These are phyloP conservation scores for Scopulariopsis brevicaulis DNA, from an alignment of 2,329 filamentous ascomycete species.

Conservation along the genomic window DNA sequence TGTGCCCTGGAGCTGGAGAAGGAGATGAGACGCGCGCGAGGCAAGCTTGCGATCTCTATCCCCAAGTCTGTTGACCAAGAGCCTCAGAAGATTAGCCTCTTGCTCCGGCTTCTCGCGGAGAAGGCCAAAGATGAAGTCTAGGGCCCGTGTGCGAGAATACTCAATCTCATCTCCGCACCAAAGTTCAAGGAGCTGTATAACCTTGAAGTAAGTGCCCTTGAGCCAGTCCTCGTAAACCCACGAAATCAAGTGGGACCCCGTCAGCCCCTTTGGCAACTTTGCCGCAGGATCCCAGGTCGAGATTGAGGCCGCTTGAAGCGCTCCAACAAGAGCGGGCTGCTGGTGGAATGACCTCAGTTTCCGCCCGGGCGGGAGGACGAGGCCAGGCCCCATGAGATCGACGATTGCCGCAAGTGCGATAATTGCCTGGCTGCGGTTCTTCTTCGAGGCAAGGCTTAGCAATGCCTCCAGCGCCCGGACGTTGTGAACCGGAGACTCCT, in stretches of 20 bases:
- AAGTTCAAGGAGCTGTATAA: slow-evolving; percentile 79
- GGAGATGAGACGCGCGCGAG: slow-evolving; percentile 81
- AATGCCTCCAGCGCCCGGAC: slow-evolving; percentile 80
- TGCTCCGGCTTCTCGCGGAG: slow-evolving; percentile 95
- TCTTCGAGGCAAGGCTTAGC: slow-evolving; percentile 75
- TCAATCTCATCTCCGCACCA: slow-evolving; percentile 96
- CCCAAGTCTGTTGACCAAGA: slow-evolving; percentile 93
- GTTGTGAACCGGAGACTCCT: slow-evolving; percentile 93
- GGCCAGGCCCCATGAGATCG: slow-evolving; percentile 84
- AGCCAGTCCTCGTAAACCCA: slow-evolving; percentile 96
- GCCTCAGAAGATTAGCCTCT: slow-evolving; percentile 80
- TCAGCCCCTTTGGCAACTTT: slow-evolving; percentile 60
- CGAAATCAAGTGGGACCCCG: slow-evolving; percentile 65
- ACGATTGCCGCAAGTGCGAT: slow-evolving; percentile 88
- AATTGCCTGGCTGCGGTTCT: slow-evolving; percentile 84
- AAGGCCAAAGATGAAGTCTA: slow-evolving; percentile 86
- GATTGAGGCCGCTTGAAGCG: slow-evolving; percentile 49
- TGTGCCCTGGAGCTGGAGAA: slow-evolving; percentile 80
- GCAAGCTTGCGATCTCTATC: slow-evolving; percentile 94
- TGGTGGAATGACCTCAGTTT: slow-evolving; percentile 69
- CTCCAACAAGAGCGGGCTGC: slow-evolving; percentile 65
- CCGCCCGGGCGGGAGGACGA: slow-evolving; percentile 70
- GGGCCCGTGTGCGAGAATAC: slow-evolving; percentile 75
- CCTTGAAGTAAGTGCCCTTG: slow-evolving; percentile 86
- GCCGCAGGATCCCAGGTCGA: slow-evolving; percentile 57